Evolutionary conservation across 1,284 basidiomycete genomes (phyloP), one percentile per base, ranked within the genome.

Genomic region (Malassezia globosa): DNA sequence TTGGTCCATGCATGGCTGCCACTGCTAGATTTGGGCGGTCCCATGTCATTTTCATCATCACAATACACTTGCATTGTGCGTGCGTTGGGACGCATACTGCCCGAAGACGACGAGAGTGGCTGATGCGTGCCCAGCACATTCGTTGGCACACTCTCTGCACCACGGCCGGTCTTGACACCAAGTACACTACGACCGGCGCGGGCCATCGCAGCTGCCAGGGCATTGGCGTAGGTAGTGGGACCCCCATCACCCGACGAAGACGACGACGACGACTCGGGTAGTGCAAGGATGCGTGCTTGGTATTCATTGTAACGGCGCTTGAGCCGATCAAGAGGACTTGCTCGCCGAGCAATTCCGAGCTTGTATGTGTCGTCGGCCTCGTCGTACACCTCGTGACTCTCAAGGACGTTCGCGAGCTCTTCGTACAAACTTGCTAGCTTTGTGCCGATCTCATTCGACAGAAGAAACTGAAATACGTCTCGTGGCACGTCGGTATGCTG

Each of bases 291-390:
- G 11, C 68, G 58, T 54, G 83, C 83, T 58, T 85, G 82, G 72
- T 90, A 96, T 34, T 88, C 84, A 24, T 80, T 76, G 69, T 89
- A 87, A 42, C 82, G 78, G 42, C 79, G 81, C 75, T 89, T 89
- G 47, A 97, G 77, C 19, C 87, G 79, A 61, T 89, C 87, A 14
- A 85, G 64, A 1, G 89, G 89, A 13, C 84, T 79, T 7, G 84
- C 87, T 55, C 80, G 79, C 18, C 84, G 82, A 41, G 82, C 78
- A 56, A 97, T 85, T 16, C 90, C 92, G 39, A 84, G 79, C 18
- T 79, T 79, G 74, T 86, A 95, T 18, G 88, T 79, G 38, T 80
- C 77, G 57, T 94, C 87, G 3, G 90, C 66, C 25, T 63, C 55
- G 10, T 68, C 57, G 39, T 46, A 56, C 85, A 80, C 78, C 55